phyloP scores from a whole-genome alignment of 1,284 basidiomycete species.

The Ustilago bromivora region DNA sequence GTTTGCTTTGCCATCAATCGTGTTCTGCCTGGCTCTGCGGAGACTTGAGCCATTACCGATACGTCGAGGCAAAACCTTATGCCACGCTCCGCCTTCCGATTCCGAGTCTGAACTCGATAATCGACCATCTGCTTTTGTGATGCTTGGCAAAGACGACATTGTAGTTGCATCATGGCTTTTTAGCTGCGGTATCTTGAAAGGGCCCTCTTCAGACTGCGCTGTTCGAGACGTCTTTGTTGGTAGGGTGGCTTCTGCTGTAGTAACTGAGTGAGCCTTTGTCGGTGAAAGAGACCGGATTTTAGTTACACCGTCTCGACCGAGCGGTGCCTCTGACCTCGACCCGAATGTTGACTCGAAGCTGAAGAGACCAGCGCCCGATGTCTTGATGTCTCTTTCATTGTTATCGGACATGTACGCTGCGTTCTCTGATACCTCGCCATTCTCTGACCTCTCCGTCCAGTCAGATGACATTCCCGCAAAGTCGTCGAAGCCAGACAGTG shows the following conservation, averaged over 20 bases:
- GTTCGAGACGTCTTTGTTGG: background rate
- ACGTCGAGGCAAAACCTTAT: conserved; percentile 45
- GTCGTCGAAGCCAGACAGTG: conserved; percentile 17
- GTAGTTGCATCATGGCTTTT: background rate
- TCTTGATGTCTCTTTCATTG: conserved; percentile 13
- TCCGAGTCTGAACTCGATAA: conserved; percentile 47
- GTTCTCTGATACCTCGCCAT: conserved; percentile 41
- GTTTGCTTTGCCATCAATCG: conserved; percentile 24
- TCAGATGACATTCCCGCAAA: conserved; percentile 49
- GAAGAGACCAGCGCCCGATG: conserved; percentile 14
- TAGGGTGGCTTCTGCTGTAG: background rate
- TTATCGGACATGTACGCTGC: conserved; percentile 28
- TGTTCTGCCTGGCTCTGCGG: conserved; percentile 28
- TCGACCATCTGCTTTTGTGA: conserved; percentile 27
- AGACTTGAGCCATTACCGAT: conserved; percentile 32
- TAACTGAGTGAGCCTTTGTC: background rate
- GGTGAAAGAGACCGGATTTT: background rate
- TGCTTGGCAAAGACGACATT: conserved; percentile 5
- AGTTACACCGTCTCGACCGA: background rate
- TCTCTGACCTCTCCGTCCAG: conserved; percentile 54
- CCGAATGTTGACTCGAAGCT: conserved; percentile 12
- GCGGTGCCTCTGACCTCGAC: background rate
- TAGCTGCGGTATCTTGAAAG: background rate
- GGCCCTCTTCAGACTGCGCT: background rate
- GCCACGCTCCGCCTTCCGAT: conserved; percentile 52